A percentile compares a stretch with the other conserved stretches of the same genome.
phyloP scores from a whole-genome alignment of 306 rosid species.

The Quercus suber region DNA sequence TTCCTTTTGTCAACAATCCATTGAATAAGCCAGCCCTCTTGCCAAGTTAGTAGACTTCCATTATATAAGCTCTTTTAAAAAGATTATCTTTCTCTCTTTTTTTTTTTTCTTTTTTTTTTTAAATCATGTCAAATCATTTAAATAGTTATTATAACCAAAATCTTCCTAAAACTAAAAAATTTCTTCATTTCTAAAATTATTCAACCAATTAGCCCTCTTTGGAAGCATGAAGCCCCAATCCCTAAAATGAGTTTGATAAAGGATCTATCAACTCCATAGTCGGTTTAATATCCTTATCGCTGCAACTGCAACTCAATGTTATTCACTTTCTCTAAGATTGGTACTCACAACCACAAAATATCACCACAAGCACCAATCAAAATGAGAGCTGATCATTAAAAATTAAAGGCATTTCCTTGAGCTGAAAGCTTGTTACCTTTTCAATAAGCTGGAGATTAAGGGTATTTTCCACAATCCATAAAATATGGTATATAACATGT shows the following conservation, averaged over 20 bases:
- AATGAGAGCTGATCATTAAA: not conserved
- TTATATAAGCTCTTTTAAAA: not conserved
- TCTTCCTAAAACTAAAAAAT: not conserved
- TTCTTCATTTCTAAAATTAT: not conserved
- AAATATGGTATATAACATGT: conserved; percentile 47
- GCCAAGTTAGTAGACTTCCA: not conserved
- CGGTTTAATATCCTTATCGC: not conserved
- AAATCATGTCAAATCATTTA: not conserved
- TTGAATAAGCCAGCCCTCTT: not conserved
- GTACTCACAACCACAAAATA: not conserved
- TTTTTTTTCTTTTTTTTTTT: not conserved
- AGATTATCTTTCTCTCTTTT: not conserved
- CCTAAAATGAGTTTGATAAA: not conserved
- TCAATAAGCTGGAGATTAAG: conserved; percentile 74
- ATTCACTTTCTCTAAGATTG: not conserved
- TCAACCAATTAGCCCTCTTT: not conserved
- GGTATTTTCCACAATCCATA: conserved; percentile 89
- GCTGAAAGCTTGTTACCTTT: conserved; percentile 49
- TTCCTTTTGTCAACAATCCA: not conserved
- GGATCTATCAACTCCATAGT: not conserved
- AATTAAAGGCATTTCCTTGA: not conserved
- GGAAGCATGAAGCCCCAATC: not conserved
- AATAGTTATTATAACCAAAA: not conserved
- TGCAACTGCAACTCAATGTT: not conserved
- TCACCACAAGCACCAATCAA: not conserved